A percentile compares a stretch with the other conserved stretches of the same genome.
Evolutionary conservation across 2,329 filamentous ascomycete genomes (phyloP).

Genomic region (Periconia sp.): DNA sequence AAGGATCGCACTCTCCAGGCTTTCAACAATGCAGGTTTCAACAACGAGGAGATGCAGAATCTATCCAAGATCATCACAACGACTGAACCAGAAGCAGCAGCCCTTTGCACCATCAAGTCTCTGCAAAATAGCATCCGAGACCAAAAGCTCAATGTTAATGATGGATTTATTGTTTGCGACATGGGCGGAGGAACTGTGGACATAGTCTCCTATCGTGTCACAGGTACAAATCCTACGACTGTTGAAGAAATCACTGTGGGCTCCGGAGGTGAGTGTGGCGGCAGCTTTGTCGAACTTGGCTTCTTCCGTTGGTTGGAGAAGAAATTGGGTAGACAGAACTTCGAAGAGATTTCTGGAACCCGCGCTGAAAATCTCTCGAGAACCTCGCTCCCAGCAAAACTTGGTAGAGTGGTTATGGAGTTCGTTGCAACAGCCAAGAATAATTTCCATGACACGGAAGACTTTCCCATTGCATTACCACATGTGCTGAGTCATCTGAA

Average conservation of each 20-base stretch:
- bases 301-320: slow-evolving; percentile 26
- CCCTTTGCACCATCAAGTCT: slow-evolving; percentile 24
- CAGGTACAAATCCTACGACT: slow-evolving; percentile 5
- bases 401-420: slow-evolving; percentile 19
- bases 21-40: slow-evolving; percentile 22
- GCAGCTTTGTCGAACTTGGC: slow-evolving; percentile 26
- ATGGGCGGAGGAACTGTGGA: slow-evolving; percentile 35
- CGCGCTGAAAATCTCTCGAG: slow-evolving; percentile 11
- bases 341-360: slow-evolving; percentile 18
- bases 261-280: slow-evolving; percentile 28
- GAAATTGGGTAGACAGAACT: slow-evolving; percentile 20
- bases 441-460: slow-evolving; percentile 13
- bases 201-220: slow-evolving; percentile 27
- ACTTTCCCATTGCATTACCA: too few species aligned
- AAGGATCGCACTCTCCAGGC: slow-evolving; percentile 23
- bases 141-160: slow-evolving; percentile 9
- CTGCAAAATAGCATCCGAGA: slow-evolving; percentile 15
- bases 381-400: slow-evolving; percentile 14
- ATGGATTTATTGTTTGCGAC: slow-evolving; percentile 32
- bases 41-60: slow-evolving; percentile 7
- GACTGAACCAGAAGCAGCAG: slow-evolving; percentile 31
- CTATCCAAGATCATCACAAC: slow-evolving; percentile 4
- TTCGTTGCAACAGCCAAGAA: slow-evolving; percentile 23
- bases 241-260: slow-evolving; percentile 28
- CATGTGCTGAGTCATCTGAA: too few species aligned